Evolutionary conservation across 2,329 filamentous ascomycete species (phyloP).

Genomic region (Hansfordia pulvinata): DNA sequence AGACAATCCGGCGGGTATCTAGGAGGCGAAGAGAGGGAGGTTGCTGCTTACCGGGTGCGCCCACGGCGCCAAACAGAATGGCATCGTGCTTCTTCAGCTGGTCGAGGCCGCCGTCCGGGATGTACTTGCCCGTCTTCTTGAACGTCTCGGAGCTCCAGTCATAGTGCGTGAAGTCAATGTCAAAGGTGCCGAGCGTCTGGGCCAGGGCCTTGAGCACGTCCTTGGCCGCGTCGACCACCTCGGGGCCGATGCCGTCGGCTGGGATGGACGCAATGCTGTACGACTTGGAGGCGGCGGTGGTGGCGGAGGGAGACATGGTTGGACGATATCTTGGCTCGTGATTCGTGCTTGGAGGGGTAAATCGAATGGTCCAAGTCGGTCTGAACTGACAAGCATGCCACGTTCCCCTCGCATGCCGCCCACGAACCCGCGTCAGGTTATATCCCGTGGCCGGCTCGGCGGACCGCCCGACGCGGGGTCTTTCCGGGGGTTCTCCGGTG

Average conservation of each 20-base stretch:
- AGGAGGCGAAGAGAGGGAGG: too few relatives aligned
- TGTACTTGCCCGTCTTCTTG: conserved; percentile 51
- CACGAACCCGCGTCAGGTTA: too few relatives aligned
- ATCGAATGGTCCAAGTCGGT: too few relatives aligned
- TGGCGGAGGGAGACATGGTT: conserved; percentile 9
- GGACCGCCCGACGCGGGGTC: too few relatives aligned
- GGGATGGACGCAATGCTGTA: conserved; percentile 47
- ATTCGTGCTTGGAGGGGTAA: too few relatives aligned
- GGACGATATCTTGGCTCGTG: too few relatives aligned
- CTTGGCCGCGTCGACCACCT: conserved; percentile 48
- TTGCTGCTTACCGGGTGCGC: conserved; percentile 41
- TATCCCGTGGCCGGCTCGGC: too few relatives aligned
- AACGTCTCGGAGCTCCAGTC: conserved; percentile 57
- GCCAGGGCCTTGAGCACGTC: conserved; percentile 43
- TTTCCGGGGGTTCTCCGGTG: too few relatives aligned
- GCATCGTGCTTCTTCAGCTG: conserved; percentile 33
- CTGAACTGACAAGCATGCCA: too few relatives aligned
- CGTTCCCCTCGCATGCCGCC: too few relatives aligned
- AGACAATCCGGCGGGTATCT: too few relatives aligned
- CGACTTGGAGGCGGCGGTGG: conserved; percentile 11
- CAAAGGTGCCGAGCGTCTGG: conserved; percentile 39
- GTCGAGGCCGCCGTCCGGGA: conserved; percentile 45
- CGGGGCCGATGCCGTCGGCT: conserved; percentile 49
- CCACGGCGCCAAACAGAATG: conserved; percentile 52
- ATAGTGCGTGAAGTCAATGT: conserved; percentile 46